phyloP scores from a whole-genome alignment of 768 basidiomycete species.

The Trametes cinnabarina region DNA sequence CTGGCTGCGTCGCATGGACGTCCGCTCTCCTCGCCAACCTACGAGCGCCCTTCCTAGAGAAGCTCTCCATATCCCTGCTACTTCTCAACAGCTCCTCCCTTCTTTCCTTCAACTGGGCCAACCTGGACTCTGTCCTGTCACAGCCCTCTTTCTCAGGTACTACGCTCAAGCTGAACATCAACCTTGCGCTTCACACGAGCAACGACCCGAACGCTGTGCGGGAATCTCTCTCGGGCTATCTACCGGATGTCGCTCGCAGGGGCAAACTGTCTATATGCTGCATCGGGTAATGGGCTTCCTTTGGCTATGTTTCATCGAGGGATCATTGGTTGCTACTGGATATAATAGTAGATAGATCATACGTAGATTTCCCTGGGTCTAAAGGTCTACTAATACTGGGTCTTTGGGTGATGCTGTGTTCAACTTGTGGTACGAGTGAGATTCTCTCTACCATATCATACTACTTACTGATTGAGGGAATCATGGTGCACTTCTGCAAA shows the following conservation, averaged over 20 bases:
- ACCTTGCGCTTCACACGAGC: conserved; percentile 13
- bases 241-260: conserved; percentile 5
- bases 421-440: too few relatives aligned
- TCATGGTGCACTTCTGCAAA: too few relatives aligned
- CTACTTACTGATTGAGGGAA: too few relatives aligned
- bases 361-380: too few relatives aligned
- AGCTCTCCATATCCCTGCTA: conserved; percentile 14
- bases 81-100: conserved; percentile 7
- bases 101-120: conserved; percentile 12
- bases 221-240: conserved; percentile 1
- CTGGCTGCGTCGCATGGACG: conserved; percentile 12
- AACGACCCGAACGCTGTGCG: conserved; percentile 9
- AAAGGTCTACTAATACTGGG: too few relatives aligned
- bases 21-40: not conserved
- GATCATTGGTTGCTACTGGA: too few relatives aligned
- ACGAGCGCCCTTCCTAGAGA: conserved; percentile 5
- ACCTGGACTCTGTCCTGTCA: conserved; percentile 3
- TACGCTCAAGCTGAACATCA: conserved; percentile 11
- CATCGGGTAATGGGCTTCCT: not conserved
- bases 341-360: too few relatives aligned
- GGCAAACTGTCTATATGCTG: conserved; percentile 12
- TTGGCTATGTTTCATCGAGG: not conserved
- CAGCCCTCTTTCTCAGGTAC: not conserved
- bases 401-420: too few relatives aligned
- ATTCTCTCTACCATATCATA: too few relatives aligned